phyloP scores from a whole-genome alignment of 2,329 filamentous ascomycete genomes.

The Ceratocystis cubensis region DNA sequence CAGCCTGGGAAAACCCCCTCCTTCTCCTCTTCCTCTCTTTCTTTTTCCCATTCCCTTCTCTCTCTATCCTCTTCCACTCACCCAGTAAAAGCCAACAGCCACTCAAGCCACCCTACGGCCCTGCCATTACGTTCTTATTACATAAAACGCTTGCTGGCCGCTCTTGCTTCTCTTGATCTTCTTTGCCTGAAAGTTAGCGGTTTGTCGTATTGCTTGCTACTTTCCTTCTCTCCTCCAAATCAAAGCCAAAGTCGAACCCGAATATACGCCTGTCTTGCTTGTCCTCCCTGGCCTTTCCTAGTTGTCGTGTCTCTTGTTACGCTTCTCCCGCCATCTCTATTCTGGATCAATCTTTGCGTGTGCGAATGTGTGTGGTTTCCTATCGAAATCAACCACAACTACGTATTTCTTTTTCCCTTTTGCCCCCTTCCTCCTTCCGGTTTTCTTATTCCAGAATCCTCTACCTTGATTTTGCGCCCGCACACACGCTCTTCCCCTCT shows the following conservation, averaged over 20 bases:
- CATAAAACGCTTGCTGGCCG: constrained; percentile 22
- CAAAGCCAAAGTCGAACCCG: too few species aligned
- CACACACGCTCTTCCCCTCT: constrained; percentile 27
- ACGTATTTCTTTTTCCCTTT: constrained; percentile 4
- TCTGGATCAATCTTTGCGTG: too few species aligned
- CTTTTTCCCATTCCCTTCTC: too few species aligned
- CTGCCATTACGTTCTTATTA: constrained; percentile 21
- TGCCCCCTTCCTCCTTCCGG: neutral
- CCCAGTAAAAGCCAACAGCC: neutral
- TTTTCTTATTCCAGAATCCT: constrained; percentile 24
- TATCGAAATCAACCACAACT: constrained; percentile 17
- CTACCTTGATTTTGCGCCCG: constrained; percentile 27
- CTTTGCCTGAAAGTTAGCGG: neutral
- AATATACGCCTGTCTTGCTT: neutral
- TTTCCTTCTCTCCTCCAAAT: too few species aligned
- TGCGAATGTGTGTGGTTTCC: constrained; percentile 9
- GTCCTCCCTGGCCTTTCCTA: neutral
- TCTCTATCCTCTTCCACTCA: neutral
- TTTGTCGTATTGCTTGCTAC: neutral
- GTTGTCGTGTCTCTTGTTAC: neutral
- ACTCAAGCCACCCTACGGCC: constrained; percentile 9
- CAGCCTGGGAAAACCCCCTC: neutral
- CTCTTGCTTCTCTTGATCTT: constrained; percentile 10
- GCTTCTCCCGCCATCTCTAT: neutral
- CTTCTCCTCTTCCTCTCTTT: too few species aligned